A percentile compares a stretch with the other conserved stretches of the same genome.
Evolutionary conservation across 2,329 filamentous ascomycete genomes (phyloP).

Genomic region (Cladobotryum protrusum): DNA sequence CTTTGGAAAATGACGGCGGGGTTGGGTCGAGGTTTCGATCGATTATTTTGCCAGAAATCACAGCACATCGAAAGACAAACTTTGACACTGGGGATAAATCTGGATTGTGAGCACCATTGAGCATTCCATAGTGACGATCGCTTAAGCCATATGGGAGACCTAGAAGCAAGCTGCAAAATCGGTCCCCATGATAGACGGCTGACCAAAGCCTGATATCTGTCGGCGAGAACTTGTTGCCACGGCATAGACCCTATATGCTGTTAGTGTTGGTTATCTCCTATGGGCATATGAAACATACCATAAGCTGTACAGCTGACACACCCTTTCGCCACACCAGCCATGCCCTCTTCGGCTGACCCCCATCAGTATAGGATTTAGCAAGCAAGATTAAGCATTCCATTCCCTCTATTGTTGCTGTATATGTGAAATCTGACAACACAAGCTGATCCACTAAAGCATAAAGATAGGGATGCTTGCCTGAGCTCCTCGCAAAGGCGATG

Average conservation of each 20-base stretch:
- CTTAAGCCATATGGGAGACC: slow-evolving; percentile 27
- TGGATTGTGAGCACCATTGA: neutral
- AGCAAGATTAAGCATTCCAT: slow-evolving; percentile 37
- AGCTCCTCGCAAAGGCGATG: slow-evolving; percentile 30
- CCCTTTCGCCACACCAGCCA: slow-evolving; percentile 37
- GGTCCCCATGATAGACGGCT: slow-evolving; percentile 27
- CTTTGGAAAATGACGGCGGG: slow-evolving; percentile 27
- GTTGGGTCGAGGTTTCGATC: slow-evolving; percentile 31
- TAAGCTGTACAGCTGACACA: slow-evolving; percentile 35
- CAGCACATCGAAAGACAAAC: slow-evolving; percentile 20
- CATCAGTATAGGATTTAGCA: slow-evolving; percentile 37
- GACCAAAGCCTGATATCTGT: slow-evolving; percentile 21
- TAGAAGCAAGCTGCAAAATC: slow-evolving; percentile 38
- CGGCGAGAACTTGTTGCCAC: slow-evolving; percentile 6
- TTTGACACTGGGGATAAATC: slow-evolving; percentile 8
- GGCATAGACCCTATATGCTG: slow-evolving; percentile 5
- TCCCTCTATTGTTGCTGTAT: slow-evolving; percentile 34
- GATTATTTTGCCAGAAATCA: slow-evolving; percentile 35
- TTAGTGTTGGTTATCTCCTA: neutral
- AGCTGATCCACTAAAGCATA: slow-evolving; percentile 33
- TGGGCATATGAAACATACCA: slow-evolving; percentile 23
- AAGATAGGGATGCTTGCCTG: slow-evolving; percentile 21
- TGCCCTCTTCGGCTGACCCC: slow-evolving; percentile 36
- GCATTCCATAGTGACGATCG: slow-evolving; percentile 15
- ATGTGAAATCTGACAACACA: slow-evolving; percentile 35